A percentile compares a stretch with the other conserved stretches of the same genome.
phyloP scores from a whole-genome alignment of 257 asterid species.

The Schizonepeta tenuifolia region DNA sequence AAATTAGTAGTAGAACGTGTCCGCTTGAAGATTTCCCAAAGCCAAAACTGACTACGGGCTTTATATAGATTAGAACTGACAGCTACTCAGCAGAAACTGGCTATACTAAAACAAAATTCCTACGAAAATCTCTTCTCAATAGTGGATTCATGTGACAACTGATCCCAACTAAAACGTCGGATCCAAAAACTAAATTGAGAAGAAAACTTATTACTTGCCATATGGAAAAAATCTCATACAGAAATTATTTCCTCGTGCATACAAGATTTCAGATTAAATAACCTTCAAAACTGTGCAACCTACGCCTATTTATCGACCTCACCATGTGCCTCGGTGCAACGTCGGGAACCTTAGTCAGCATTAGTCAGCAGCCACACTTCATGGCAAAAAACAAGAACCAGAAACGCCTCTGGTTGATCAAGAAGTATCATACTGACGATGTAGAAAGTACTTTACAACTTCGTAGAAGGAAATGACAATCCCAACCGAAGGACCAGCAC shows the following conservation, averaged over 20 bases:
- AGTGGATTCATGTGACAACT: slow-evolving; percentile 28
- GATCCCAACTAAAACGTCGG: slow-evolving; percentile 29
- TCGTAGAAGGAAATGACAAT: slow-evolving; percentile 93
- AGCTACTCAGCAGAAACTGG: slow-evolving; percentile 43
- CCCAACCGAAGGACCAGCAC: slow-evolving; percentile 98
- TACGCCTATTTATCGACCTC: slow-evolving; percentile 37
- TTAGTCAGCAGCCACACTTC: slow-evolving; percentile 39
- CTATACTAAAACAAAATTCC: neutral
- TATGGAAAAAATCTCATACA: slow-evolving; percentile 3
- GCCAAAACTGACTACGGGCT: neutral
- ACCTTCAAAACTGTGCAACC: slow-evolving; percentile 46
- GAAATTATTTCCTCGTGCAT: slow-evolving; percentile 38
- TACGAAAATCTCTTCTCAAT: slow-evolving; percentile 45
- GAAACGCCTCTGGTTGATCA: slow-evolving; percentile 11
- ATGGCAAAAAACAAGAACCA: neutral
- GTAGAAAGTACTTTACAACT: slow-evolving; percentile 72
- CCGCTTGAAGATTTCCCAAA: neutral
- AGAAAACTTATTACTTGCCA: slow-evolving; percentile 42
- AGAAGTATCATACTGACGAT: slow-evolving; percentile 49
- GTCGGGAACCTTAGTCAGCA: slow-evolving; percentile 36
- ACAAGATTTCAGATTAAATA: slow-evolving; percentile 13
- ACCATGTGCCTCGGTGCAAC: slow-evolving; percentile 28
- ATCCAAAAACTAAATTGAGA: slow-evolving; percentile 35
- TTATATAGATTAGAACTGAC: neutral
- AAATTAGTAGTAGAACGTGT: neutral